Evolutionary conservation across 78 protist genomes (phyloP).

Genomic region (Dictyostelium citrinum): DNA sequence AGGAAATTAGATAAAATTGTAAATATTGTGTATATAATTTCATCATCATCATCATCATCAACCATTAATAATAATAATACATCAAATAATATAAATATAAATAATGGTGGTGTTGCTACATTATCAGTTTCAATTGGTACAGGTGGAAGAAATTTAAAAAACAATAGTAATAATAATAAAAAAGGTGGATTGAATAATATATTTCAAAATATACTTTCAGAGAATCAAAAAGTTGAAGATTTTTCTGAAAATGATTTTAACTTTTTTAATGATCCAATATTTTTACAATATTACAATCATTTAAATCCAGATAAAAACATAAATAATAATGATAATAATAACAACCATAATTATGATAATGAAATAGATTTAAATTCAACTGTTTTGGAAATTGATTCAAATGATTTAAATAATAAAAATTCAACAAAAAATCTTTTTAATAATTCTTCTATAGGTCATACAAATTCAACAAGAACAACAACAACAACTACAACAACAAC

Average conservation of each 20-base stretch:
- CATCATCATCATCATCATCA: neutral
- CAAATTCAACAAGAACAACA: neutral
- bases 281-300: neutral
- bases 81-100: neutral
- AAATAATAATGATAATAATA: neutral
- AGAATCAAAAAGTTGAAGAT: neutral
- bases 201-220: neutral
- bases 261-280: conserved; percentile 9
- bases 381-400: neutral
- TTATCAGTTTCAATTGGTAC: neutral
- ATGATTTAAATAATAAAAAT: neutral
- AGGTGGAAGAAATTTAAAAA: neutral
- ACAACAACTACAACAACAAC: neutral
- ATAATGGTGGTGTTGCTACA: conserved; percentile 4
- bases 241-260: neutral
- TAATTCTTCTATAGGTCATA: neutral
- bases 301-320: neutral
- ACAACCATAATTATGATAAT: neutral
- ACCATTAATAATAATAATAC: neutral
- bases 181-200: neutral
- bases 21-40: neutral
- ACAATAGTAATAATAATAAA: neutral
- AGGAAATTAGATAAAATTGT: neutral
- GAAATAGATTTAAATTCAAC: neutral
- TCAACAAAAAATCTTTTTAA: neutral